Evolutionary conservation across 1,139 yeast genomes (phyloP).

Genomic region (Geotrichum bryndzae): DNA sequence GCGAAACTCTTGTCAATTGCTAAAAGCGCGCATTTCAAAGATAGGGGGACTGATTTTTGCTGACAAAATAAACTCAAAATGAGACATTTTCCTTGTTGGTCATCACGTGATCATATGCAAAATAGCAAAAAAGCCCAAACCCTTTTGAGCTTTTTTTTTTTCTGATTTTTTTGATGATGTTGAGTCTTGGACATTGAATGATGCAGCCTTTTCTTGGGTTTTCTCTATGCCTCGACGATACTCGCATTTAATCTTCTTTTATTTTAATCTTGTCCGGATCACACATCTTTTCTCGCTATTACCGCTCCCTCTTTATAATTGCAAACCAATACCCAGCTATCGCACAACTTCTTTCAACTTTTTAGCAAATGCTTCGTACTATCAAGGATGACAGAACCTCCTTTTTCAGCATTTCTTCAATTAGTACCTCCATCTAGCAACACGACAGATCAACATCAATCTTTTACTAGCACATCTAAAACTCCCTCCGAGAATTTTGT

Average conservation of each 20-base stretch:
- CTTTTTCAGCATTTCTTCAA: not conserved
- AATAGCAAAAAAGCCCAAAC: too few relatives aligned
- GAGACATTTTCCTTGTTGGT: too few relatives aligned
- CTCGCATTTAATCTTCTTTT: not conserved
- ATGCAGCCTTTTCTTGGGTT: not conserved
- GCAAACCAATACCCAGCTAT: not conserved
- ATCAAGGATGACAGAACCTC: not conserved
- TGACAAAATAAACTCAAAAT: too few relatives aligned
- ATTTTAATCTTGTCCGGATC: not conserved
- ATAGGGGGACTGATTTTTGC: too few relatives aligned
- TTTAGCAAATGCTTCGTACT: not conserved
- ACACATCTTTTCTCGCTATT: not conserved
- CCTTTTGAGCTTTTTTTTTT: too few relatives aligned
- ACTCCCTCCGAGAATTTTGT: not conserved
- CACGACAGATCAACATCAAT: not conserved
- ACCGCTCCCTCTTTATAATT: not conserved
- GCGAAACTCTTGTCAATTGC: too few relatives aligned
- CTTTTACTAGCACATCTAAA: not conserved
- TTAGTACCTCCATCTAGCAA: conserved; percentile 1
- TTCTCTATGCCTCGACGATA: not conserved
- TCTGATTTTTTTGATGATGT: too few relatives aligned
- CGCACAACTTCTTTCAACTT: not conserved
- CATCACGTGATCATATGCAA: too few relatives aligned
- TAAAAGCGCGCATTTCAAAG: too few relatives aligned
- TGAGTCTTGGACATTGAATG: not conserved